Conservation (phyloP, 2,329 filamentous ascomycete species). For the Calonectria fujianensis region DNA sequence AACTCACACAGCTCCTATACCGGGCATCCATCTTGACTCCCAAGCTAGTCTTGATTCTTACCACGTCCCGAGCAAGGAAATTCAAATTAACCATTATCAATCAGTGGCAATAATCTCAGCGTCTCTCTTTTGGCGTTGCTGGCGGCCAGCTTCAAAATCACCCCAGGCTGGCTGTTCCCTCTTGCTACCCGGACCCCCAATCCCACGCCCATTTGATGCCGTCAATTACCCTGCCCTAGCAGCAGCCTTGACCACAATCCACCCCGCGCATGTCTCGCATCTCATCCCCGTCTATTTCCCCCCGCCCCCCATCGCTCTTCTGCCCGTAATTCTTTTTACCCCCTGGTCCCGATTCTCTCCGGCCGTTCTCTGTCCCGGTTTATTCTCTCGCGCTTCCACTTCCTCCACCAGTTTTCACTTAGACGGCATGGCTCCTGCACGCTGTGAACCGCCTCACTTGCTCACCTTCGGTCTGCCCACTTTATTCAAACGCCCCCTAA, state of each 20-base stretch:
- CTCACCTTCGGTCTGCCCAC: conserved; percentile 50
- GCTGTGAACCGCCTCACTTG: conserved; percentile 37
- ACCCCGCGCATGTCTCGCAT: conserved; percentile 46
- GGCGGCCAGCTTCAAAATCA: not conserved
- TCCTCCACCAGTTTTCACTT: conserved; percentile 8
- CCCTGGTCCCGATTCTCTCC: conserved; percentile 47
- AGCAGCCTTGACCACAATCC: conserved; percentile 32
- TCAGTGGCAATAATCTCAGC: conserved; percentile 19
- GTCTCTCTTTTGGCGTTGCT: not conserved
- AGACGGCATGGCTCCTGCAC: conserved; percentile 3
- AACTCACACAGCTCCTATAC: conserved; percentile 30
- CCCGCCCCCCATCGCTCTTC: conserved; percentile 17
- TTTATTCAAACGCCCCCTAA: conserved; percentile 19
- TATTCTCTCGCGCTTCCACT: conserved; percentile 37
- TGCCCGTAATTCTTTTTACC: not conserved
- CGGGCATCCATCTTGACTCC: conserved; percentile 27
- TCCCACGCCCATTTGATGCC: conserved; percentile 24
- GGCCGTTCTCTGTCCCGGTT: conserved; percentile 42
- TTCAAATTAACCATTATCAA: conserved; percentile 34
- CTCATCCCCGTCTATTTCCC: conserved; percentile 36
- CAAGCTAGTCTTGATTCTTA: conserved; percentile 12
- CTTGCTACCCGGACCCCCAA: conserved; percentile 21
- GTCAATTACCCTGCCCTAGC: conserved; percentile 13
- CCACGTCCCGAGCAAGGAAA: conserved; percentile 7
- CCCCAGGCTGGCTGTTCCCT: not conserved